Evolutionary conservation across 257 asterid genomes (phyloP).

Genomic region (Scutellaria baicalensis): DNA sequence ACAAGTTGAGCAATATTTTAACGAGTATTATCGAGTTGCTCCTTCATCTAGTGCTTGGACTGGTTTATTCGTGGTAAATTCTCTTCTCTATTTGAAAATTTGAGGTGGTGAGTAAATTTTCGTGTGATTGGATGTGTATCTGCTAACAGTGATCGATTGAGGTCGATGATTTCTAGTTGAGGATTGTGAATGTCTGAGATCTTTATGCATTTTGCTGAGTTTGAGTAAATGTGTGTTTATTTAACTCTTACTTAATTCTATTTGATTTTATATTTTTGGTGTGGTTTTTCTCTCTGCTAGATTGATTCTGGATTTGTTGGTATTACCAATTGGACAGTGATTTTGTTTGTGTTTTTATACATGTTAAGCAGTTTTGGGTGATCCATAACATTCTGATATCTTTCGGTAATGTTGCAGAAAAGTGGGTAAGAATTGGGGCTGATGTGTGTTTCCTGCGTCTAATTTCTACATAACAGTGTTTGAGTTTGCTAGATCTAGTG

Average conservation of each 20-base stretch:
- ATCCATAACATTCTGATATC: not conserved
- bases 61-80: slow-evolving; percentile 22
- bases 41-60: slow-evolving; percentile 16
- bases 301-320: not conserved
- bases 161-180: slow-evolving; percentile 4
- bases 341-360: not conserved
- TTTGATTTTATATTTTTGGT: too few relatives aligned
- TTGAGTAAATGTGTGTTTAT: not conserved
- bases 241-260: too few relatives aligned
- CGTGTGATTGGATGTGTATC: slow-evolving; percentile 2
- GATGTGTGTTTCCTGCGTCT: not conserved
- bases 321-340: not conserved
- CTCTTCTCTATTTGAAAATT: not conserved
- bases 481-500: slow-evolving; percentile 9
- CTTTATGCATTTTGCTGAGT: slow-evolving; percentile 6
- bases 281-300: not conserved
- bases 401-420: not conserved
- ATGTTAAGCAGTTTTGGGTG: not conserved
- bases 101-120: not conserved
- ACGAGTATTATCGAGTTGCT: slow-evolving; percentile 9
- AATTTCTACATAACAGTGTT: not conserved
- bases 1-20: not conserved
- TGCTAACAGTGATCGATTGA: not conserved
- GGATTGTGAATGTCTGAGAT: slow-evolving; percentile 26
- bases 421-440: not conserved